Evolutionary conservation across 257 asterid species (phyloP), one percentile per base, ranked within the genome.

Genomic region (Solanum chilense): DNA sequence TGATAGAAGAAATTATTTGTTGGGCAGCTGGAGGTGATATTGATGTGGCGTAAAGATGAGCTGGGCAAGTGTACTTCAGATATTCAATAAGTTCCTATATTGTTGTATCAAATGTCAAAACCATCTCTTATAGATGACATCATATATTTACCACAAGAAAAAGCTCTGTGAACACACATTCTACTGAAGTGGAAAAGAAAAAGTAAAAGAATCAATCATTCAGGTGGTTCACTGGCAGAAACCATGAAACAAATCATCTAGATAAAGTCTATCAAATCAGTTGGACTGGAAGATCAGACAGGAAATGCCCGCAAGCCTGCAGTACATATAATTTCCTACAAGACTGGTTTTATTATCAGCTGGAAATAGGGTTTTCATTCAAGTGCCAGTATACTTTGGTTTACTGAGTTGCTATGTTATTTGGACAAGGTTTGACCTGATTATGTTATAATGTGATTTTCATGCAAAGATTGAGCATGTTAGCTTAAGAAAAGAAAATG

Each of bases 21-120:
- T 97, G 95, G 58, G 98, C 98, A 86, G 98, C 96, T 73, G 99
- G 99, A 66, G 99, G 99, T 27, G 99, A 94, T 86, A 97, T 90
- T n/a, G 99, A 97, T 68, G 99, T 95, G 86, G 98, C 99, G 90
- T 97, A 97, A 85, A 95, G 92, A 90, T 97, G 99, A 91, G 98
- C 99, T 87, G 99, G 99, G 87, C 99, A 95, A 52, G 91, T 87
- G 92, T 91, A 91, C 92, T 97, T 95, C 95, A 97, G 90, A 90
- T 89, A 97, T 82, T 92, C 91, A 70, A 97, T 92, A 93, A 97
- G 96, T 88, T 97, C 97, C 99, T 97, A 89, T 90, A 71, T 58
- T 27, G 76, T 73, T 35, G 37, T 68, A 12, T 45, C 27, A 86
- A 80, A 80, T 27, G 68, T 47, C 84, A 80, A 80, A 80, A 29